Evolutionary conservation across 106 monocot species (phyloP), one percentile per base, ranked within the genome.

Genomic region (Agapanthus africanus): DNA sequence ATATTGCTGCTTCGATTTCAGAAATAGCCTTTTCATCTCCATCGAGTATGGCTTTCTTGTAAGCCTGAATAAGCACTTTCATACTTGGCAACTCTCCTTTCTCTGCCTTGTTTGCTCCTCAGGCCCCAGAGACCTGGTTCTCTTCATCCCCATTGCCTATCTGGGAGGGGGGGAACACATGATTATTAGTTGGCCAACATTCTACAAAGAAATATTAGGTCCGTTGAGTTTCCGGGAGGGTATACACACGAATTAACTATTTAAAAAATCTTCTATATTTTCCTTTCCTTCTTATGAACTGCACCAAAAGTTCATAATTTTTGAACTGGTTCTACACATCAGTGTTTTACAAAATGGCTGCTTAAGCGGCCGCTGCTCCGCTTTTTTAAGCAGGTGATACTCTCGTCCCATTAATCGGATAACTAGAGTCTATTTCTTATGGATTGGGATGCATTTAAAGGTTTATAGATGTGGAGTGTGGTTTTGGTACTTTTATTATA

Each of bases 1-100:
- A 69, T 54, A 99, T 92, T 68, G 79, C 71, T 41, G 78, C 67
- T 65, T 90, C 97, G 6, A 83, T 59, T 69, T 82, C 79, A 51
- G 25, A 65, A 51, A 85, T 37, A 62, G 6, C 33, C 34, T 85
- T 75, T 70, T 82, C 82, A 79, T 89, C 89, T 71, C 88, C 97
- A 78, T 69, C 78, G 23, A 87, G 28, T 60, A 90, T 40, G 65
- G 92, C 97, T 14, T 79, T 81, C 79, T 81, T 99, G 86, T 99
- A 99, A 72, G 82, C 42, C 57, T 81, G 63, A 47, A 87, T 77
- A 56, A 99, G 88, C 46, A 40, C 40, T 44, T 79, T 87, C 81
- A 99, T 79, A 66, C 61, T 18, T 52, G 75, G 82, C 18, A 76
- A 31, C 61, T 71, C 62, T 38, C 84, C 69, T 63, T 62, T 35